phyloP scores from a whole-genome alignment of 2,329 filamentous ascomycete genomes.

The Geoglossum cookeanum region DNA sequence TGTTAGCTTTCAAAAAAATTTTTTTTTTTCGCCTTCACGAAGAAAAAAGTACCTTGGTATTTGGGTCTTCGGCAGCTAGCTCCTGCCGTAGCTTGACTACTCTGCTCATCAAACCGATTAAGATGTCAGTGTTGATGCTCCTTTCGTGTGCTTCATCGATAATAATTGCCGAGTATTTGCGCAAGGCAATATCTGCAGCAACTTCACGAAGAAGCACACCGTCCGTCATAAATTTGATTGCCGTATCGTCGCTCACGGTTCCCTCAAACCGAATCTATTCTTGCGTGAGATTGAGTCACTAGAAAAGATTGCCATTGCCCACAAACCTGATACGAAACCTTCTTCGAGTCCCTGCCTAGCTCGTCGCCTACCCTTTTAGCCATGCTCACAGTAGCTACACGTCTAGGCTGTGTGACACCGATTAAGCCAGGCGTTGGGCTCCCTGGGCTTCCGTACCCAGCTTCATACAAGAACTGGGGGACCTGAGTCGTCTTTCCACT shows the following conservation, averaged over 20 bases:
- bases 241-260: constrained; percentile 58
- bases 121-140: constrained; percentile 90
- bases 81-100: constrained; percentile 70
- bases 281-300: background rate
- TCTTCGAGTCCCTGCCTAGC: constrained; percentile 54
- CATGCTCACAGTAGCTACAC: constrained; percentile 94
- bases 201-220: constrained; percentile 87
- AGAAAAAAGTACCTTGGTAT: constrained; percentile 24
- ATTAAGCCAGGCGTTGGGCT: constrained; percentile 81
- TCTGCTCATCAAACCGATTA: constrained; percentile 92
- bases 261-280: constrained; percentile 75
- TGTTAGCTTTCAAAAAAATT: background rate
- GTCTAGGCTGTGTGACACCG: constrained; percentile 80
- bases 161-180: constrained; percentile 81
- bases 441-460: constrained; percentile 63
- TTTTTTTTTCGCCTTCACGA: constrained; percentile 9
- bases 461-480: constrained; percentile 88
- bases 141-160: constrained; percentile 96
- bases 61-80: constrained; percentile 51
- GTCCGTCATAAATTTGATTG: constrained; percentile 98
- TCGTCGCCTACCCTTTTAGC: constrained; percentile 80
- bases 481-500: constrained; percentile 97
- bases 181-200: constrained; percentile 68
- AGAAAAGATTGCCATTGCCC: background rate
- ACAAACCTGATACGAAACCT: constrained; percentile 52